Evolutionary conservation across 2,329 filamentous ascomycete genomes (phyloP).

Genomic region (Xenoacremonium recifei): DNA sequence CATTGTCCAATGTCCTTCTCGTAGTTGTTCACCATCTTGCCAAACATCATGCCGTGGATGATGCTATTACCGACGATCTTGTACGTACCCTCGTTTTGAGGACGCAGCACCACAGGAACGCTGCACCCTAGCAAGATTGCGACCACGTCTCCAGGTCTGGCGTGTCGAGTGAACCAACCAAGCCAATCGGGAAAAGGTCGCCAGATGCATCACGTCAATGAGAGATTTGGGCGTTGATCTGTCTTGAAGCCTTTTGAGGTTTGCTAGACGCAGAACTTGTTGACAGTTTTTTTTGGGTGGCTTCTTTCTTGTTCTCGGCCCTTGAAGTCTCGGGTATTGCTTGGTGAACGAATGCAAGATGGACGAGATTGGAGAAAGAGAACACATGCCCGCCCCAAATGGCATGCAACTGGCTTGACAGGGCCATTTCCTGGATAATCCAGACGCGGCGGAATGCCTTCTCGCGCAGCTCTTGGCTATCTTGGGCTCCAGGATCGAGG

Average conservation of each 20-base stretch:
- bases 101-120: background rate
- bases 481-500: no score
- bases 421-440: background rate
- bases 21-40: no score
- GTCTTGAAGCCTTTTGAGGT: background rate
- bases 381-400: background rate
- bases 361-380: background rate
- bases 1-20: no score
- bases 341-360: background rate
- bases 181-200: background rate
- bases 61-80: background rate
- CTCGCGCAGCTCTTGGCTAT: no score
- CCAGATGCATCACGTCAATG: background rate
- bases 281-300: no score
- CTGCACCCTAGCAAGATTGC: background rate
- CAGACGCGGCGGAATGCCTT: background rate
- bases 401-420: background rate
- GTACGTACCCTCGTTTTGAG: background rate
- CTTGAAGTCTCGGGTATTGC: background rate
- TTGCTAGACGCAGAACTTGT: no score
- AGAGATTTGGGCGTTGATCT: background rate
- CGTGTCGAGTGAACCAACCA: background rate
- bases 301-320: no score
- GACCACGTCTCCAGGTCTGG: background rate
- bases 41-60: background rate